Evolutionary conservation across 257 asterid genomes (phyloP), one percentile per base, ranked within the genome.

Genomic region (Datura wrightii): DNA sequence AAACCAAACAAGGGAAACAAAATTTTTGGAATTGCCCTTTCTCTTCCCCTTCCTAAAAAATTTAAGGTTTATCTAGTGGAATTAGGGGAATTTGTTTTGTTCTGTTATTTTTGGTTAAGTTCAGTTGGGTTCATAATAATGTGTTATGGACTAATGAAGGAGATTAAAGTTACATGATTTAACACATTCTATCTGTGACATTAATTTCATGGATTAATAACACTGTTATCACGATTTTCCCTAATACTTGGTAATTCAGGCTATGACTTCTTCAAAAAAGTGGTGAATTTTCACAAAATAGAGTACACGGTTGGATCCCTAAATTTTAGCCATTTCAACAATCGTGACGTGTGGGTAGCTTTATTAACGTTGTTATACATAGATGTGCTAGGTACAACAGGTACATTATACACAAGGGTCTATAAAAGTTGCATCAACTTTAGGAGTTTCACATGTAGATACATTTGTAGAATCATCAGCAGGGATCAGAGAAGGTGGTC

Each of bases 401-500:
- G 95, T 54, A 91, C 97, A 24, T 84, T 94, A 80, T 93, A 93
- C 87, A 92, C 95, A 11, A 4, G 95, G 94, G 7, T 89, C 98
- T 0, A 94, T 97, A 0, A 79, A 91, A 0, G 92, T 92, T 82
- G 98, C 95, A 80, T 87, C 98, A 46, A 83, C 91, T 0, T 89
- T 94, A 3, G 98, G 98, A 1, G 93, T 91, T 9, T 90, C 97
- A 6, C 98, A 97, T 1, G 86, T 92, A 2, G 98, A 95, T 13
- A 88, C 96, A 1, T 94, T 81, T 18, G 85, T 94, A 1, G 98
- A 94, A 62, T 94, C 98, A 11, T 90, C 94, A 39, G 94, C 95
- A 0, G 98, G 98, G 86, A 91, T 94, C 13, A 85, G 88, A 79
- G 98, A 94, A 86, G 97, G 98, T 0, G 98, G 98, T 2, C 76